phyloP scores from a whole-genome alignment of 352 stramenopile genomes.

The Phytophthora cryptogea region DNA sequence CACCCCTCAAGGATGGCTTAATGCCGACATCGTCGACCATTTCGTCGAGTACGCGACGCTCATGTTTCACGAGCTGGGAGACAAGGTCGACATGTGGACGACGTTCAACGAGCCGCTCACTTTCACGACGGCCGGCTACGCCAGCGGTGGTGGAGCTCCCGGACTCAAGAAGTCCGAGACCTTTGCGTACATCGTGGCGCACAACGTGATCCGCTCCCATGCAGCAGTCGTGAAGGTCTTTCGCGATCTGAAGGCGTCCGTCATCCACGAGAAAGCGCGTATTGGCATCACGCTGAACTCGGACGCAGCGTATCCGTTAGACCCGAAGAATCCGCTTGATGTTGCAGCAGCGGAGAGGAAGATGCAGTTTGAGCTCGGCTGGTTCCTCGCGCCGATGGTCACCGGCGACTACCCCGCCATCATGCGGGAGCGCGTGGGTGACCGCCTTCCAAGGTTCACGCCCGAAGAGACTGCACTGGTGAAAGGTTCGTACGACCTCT shows the following conservation, averaged over 20 bases:
- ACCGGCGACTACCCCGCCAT: conserved; percentile 90
- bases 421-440: conserved; percentile 85
- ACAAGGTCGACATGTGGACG: conserved; percentile 93
- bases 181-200: conserved; percentile 61
- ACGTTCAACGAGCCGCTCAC: conserved; percentile 95
- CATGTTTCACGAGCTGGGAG: conserved; percentile 91
- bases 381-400: conserved; percentile 91
- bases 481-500: conserved; percentile 88
- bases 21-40: conserved; percentile 53
- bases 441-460: conserved; percentile 89
- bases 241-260: conserved; percentile 62
- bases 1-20: conserved; percentile 72
- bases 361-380: conserved; percentile 91
- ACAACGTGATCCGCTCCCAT: conserved; percentile 93
- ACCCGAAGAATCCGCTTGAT: conserved; percentile 50
- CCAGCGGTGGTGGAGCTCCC: conserved; percentile 58
- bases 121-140: conserved; percentile 87
- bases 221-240: conserved; percentile 86
- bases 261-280: conserved; percentile 50
- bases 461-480: conserved; percentile 67
- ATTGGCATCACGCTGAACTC: conserved; percentile 93
- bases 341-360: conserved; percentile 75
- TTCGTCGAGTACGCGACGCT: conserved; percentile 91
- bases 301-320: conserved; percentile 80
- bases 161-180: conserved; percentile 49